Percentiles rank a stretch among this genome's conserved stretches.
These are phyloP conservation scores for Hymenoscyphus linearis DNA, from an alignment of 2,329 filamentous ascomycete genomes.

Conservation along the genomic window DNA sequence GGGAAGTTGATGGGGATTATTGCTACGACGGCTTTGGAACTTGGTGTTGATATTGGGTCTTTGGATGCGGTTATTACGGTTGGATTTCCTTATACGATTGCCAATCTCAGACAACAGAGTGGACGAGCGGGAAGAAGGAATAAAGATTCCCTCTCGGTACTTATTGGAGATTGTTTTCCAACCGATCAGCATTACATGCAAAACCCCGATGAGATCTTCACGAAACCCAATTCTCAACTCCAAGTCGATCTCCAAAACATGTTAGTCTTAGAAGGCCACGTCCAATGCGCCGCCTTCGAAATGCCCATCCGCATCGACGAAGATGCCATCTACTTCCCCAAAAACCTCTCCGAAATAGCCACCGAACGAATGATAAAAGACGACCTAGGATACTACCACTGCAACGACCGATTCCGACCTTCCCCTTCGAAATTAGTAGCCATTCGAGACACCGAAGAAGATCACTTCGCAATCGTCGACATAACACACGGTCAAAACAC, in stretches of 20 bases:
- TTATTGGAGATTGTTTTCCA: slow-evolving; percentile 84
- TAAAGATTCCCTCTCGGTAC: slow-evolving; percentile 84
- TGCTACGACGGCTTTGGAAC: slow-evolving; percentile 85
- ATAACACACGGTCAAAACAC: slow-evolving; percentile 75
- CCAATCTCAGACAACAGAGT: slow-evolving; percentile 90
- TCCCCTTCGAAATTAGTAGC: slow-evolving; percentile 76
- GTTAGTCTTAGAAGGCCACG: slow-evolving; percentile 84
- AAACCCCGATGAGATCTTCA: slow-evolving; percentile 90
- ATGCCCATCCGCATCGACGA: slow-evolving; percentile 81
- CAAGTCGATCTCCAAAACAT: slow-evolving; percentile 91
- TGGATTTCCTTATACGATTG: slow-evolving; percentile 92
- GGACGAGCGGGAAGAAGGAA: slow-evolving; percentile 88
- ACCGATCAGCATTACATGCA: slow-evolving; percentile 97
- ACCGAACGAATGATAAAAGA: slow-evolving; percentile 69
- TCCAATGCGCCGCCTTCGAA: slow-evolving; percentile 93
- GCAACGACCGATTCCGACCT: slow-evolving; percentile 81
- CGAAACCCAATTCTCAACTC: slow-evolving; percentile 80
- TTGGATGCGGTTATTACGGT: slow-evolving; percentile 91
- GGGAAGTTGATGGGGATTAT: slow-evolving; percentile 90
- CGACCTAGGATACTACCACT: slow-evolving; percentile 79
- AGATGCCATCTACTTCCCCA: slow-evolving; percentile 75
- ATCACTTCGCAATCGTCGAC: slow-evolving; percentile 92
- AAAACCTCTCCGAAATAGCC: slow-evolving; percentile 65
- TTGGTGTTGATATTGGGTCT: slow-evolving; percentile 92
- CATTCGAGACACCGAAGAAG: slow-evolving; percentile 83